A percentile compares a stretch with the other conserved stretches of the same genome.
These are phyloP conservation scores for Hippophae tibetana DNA, from an alignment of 306 rosid genomes.

Conservation along the genomic window DNA sequence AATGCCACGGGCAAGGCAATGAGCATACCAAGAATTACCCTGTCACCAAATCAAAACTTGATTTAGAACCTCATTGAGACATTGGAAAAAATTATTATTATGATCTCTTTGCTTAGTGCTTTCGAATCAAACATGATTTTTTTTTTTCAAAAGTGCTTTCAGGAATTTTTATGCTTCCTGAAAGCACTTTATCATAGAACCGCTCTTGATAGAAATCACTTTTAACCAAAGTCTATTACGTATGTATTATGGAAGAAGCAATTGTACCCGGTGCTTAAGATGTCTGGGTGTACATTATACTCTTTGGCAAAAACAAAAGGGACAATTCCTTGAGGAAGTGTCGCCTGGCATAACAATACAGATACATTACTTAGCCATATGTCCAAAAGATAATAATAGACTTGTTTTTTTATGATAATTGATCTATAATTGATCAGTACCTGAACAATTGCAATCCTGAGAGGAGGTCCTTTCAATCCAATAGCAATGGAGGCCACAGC, in stretches of 20 bases:
- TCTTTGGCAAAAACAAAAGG: constrained; percentile 93
- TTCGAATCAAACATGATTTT: too few relatives aligned
- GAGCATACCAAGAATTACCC: constrained; percentile 83
- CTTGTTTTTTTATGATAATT: not conserved
- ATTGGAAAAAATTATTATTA: not conserved
- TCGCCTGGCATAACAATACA: constrained; percentile 48
- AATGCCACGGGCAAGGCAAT: constrained; percentile 76
- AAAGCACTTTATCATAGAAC: too few relatives aligned
- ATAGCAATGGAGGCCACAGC: constrained; percentile 50
- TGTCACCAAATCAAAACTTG: constrained; percentile 34
- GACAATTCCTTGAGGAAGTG: constrained; percentile 94
- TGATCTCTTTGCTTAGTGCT: too few relatives aligned
- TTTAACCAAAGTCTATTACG: too few relatives aligned
- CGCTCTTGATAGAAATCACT: too few relatives aligned
- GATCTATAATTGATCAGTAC: constrained; percentile 20
- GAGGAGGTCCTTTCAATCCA: constrained; percentile 48
- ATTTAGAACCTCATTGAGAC: constrained; percentile 12
- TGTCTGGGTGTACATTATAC: constrained; percentile 66
- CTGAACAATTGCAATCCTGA: constrained; percentile 76
- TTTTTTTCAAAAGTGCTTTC: too few relatives aligned
- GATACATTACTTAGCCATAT: too few relatives aligned
- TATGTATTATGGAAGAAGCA: not conserved
- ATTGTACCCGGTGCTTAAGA: constrained; percentile 79
- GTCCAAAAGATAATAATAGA: not conserved
- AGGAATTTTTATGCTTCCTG: too few relatives aligned